Percentiles rank a stretch among this genome's conserved stretches.
Evolutionary conservation across 1,139 yeast species (phyloP).

Genomic region (Protomyces macrosporus): DNA sequence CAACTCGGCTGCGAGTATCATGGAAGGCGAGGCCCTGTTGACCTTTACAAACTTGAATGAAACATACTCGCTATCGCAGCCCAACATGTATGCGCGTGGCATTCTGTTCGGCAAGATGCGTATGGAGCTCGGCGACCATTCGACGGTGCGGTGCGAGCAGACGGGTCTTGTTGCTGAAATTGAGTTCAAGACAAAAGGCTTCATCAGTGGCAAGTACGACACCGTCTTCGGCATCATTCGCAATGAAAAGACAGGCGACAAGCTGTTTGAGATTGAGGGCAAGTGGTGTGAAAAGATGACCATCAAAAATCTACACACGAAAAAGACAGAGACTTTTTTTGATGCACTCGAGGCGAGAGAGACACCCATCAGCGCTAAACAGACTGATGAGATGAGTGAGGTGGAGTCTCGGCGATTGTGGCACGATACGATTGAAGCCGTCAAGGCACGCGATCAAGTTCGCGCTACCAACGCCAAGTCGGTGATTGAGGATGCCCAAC

Average conservation of each 20-base stretch:
- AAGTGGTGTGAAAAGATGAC: slow-evolving; percentile 91
- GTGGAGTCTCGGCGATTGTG: slow-evolving; percentile 79
- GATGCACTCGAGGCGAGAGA: slow-evolving; percentile 57
- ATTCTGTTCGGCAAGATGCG: slow-evolving; percentile 83
- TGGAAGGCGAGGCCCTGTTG: slow-evolving; percentile 83
- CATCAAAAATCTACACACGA: slow-evolving; percentile 52
- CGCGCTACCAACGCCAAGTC: slow-evolving; percentile 83
- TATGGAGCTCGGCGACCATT: slow-evolving; percentile 88
- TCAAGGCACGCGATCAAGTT: slow-evolving; percentile 67
- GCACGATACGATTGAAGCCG: slow-evolving; percentile 73
- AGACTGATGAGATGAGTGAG: slow-evolving; percentile 69
- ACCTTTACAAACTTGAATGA: slow-evolving; percentile 61
- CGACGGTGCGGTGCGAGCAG: slow-evolving; percentile 61
- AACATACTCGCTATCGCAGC: slow-evolving; percentile 76
- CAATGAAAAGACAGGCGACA: slow-evolving; percentile 50
- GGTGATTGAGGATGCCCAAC: slow-evolving; percentile 76
- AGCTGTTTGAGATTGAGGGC: slow-evolving; percentile 65
- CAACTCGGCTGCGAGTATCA: slow-evolving; percentile 86
- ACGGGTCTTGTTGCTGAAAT: slow-evolving; percentile 67
- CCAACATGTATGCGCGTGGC: slow-evolving; percentile 83
- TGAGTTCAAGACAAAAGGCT: slow-evolving; percentile 92
- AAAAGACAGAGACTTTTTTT: slow-evolving; percentile 51
- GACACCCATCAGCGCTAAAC: slow-evolving; percentile 64
- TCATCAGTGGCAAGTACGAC: slow-evolving; percentile 86
- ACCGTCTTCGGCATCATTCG: slow-evolving; percentile 73